Evolutionary conservation across 768 basidiomycete genomes (phyloP), one percentile per base, ranked within the genome.

Genomic region (Erythrobasidium yunnanense): DNA sequence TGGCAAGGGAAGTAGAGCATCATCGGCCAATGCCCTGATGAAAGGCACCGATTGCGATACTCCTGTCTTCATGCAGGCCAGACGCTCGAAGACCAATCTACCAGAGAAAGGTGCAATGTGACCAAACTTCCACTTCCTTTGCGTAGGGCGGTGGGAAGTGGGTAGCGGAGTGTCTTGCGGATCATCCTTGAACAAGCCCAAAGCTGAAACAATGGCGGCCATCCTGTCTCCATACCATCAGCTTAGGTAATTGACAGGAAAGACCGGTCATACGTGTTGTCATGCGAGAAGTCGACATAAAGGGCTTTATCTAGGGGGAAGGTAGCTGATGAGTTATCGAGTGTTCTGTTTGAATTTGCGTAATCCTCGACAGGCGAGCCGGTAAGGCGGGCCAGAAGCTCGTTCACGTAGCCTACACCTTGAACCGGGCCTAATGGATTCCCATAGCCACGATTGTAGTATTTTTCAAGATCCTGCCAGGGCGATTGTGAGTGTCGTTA

Each of bases 391-490:
- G 88, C 87, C 22, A 92, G 74, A n/a, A 93, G 81, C 77, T 92
- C 90, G 74, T 90, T 90, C 72, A 87, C 79, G 74, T 87, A 93
- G 4, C 90, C 90, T 2, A 90, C 84, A 32, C 88, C 88, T 73
- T 88, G 87, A 5, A 88, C 83, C 3, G 78, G 84, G 1, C 88
- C 88, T 1, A 90, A 78, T 1, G 74, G 49, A 38, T 68, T 82
- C 2, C 88, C 87, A 66, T 87, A 81, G 20, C 66, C 51, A 70
- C 68, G 35, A 30, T 79, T 79, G 74, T 90, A 89, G 73, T 83
- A 91, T 74, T 90, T 87, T 69, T 83, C 81, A 7, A 91, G 74
- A 72, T 90, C 89, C 1, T 80, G 80, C 51, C 66, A 67, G 1
- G 70, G 69, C 30, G 13, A 23, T 13, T 33, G 13, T 13, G 34